phyloP scores from a whole-genome alignment of 805 yeast species.

The Scheffersomyces lignosus region DNA sequence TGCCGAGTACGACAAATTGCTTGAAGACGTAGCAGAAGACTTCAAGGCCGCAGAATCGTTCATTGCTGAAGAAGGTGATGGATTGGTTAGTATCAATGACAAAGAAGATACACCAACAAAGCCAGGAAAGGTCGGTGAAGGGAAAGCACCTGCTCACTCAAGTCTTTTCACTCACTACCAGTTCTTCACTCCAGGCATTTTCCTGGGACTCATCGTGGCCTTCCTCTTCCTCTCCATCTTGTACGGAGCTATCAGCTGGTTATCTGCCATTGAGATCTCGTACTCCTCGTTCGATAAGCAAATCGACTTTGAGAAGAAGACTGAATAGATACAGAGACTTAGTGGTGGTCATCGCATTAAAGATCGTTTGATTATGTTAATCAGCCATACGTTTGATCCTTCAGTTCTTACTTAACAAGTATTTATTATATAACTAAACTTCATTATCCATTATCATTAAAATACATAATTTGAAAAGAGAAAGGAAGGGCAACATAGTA shows the following conservation, averaged over 20 bases:
- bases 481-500: too few relatives aligned
- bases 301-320: slow-evolving; percentile 51
- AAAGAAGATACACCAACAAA: slow-evolving; percentile 9
- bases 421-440: too few relatives aligned
- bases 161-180: slow-evolving; percentile 64
- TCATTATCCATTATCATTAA: too few relatives aligned
- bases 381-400: too few relatives aligned
- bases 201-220: slow-evolving; percentile 72
- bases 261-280: slow-evolving; percentile 68
- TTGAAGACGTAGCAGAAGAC: slow-evolving; percentile 29
- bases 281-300: slow-evolving; percentile 81
- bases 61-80: slow-evolving; percentile 28
- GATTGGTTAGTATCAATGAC: slow-evolving; percentile 1
- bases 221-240: slow-evolving; percentile 58
- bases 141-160: slow-evolving; percentile 11
- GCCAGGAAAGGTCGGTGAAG: slow-evolving; percentile 2
- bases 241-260: slow-evolving; percentile 67
- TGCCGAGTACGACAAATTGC: slow-evolving; percentile 11
- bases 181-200: slow-evolving; percentile 78
- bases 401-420: too few relatives aligned
- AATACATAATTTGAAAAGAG: too few relatives aligned
- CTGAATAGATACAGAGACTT: too few relatives aligned
- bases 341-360: too few relatives aligned
- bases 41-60: slow-evolving; percentile 33
- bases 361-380: too few relatives aligned